Evolutionary conservation across 2,329 filamentous ascomycete species (phyloP).

Genomic region (Gnomoniopsis sp.): DNA sequence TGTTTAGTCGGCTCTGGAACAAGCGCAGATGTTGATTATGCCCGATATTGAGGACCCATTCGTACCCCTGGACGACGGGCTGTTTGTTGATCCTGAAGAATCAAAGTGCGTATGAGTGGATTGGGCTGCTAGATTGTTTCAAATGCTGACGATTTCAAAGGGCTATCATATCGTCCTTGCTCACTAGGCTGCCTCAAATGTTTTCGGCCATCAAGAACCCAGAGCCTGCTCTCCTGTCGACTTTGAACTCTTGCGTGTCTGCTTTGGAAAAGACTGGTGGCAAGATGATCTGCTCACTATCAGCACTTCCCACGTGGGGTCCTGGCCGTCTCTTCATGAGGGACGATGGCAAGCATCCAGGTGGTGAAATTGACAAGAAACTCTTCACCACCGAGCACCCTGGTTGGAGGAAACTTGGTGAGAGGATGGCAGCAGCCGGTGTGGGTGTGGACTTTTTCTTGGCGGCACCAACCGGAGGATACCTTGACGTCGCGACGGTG

Average conservation of each 20-base stretch:
- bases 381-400: conserved; percentile 87
- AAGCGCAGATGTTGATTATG: conserved; percentile 98
- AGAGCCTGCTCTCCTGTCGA: conserved; percentile 82
- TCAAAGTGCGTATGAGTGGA: conserved; percentile 57
- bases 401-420: conserved; percentile 79
- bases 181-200: conserved; percentile 77
- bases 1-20: conserved; percentile 65
- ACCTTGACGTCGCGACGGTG: conserved; percentile 89
- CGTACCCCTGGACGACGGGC: conserved; percentile 81
- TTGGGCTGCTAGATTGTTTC: background rate
- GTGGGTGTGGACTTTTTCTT: conserved; percentile 94
- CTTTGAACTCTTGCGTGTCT: conserved; percentile 78
- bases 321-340: conserved; percentile 81
- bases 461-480: conserved; percentile 83
- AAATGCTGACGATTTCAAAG: conserved; percentile 34
- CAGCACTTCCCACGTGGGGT: conserved; percentile 87
- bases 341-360: conserved; percentile 82
- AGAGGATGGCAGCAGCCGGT: conserved; percentile 82
- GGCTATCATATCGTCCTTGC: conserved; percentile 80
- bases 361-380: conserved; percentile 88
- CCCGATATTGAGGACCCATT: conserved; percentile 96
- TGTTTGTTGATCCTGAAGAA: conserved; percentile 93
- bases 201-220: conserved; percentile 87
- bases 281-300: conserved; percentile 84
- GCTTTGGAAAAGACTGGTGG: conserved; percentile 84